Conservation (phyloP, 106 monocot species). For the Alisma plantagoaquatica region DNA sequence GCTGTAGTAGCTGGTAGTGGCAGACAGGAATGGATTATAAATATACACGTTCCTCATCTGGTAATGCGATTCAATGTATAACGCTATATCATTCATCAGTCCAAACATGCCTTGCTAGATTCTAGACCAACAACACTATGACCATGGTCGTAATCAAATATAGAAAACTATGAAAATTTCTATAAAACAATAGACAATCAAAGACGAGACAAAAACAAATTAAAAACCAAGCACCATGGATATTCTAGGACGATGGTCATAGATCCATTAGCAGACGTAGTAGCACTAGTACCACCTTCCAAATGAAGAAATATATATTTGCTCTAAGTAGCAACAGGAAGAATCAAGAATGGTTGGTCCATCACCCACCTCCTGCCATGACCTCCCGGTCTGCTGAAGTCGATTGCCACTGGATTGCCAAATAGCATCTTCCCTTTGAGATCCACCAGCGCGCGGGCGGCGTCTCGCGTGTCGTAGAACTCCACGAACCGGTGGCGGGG, state of each 20-base stretch:
- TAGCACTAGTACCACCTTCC: neutral
- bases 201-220: neutral
- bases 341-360: neutral
- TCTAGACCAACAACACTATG: too few relatives aligned
- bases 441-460: conserved; percentile 42
- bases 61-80: too few relatives aligned
- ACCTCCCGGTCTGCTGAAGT: conserved; percentile 40
- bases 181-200: neutral
- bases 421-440: conserved; percentile 55
- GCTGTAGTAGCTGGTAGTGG: too few relatives aligned
- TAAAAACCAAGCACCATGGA: too few relatives aligned
- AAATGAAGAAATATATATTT: neutral
- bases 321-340: neutral
- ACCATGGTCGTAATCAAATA: too few relatives aligned
- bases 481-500: conserved; percentile 58
- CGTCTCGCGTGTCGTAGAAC: conserved; percentile 89
- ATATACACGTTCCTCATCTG: too few relatives aligned
- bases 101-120: too few relatives aligned
- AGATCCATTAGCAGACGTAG: too few relatives aligned
- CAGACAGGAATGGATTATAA: too few relatives aligned
- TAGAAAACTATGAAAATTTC: too few relatives aligned
- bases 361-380: conserved; percentile 21
- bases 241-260: too few relatives aligned
- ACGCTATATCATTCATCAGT: too few relatives aligned
- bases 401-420: conserved; percentile 39